phyloP scores from a whole-genome alignment of 2,329 filamentous ascomycete genomes.

The Akanthomyces uredinophilus region DNA sequence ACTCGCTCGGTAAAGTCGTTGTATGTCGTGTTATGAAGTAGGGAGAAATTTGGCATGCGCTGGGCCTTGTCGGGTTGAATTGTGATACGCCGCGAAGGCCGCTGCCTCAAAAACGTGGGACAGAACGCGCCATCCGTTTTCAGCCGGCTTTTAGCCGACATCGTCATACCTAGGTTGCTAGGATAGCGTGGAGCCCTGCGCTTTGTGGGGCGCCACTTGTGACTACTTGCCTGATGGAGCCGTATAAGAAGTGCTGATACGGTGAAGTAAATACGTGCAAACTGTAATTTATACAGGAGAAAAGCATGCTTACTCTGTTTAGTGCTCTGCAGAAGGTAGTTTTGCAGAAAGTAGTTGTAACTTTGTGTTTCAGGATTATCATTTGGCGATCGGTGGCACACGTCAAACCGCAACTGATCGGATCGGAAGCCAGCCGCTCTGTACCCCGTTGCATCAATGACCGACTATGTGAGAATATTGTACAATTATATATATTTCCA shows the following conservation, averaged over 20 bases:
- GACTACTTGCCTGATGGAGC: constrained; percentile 6
- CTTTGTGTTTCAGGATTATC: background rate
- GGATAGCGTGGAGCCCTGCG: background rate
- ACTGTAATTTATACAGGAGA: constrained; percentile 32
- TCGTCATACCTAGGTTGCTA: background rate
- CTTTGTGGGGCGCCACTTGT: constrained; percentile 3
- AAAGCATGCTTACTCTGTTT: no score
- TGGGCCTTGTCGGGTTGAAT: background rate
- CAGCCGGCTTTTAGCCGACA: constrained; percentile 3
- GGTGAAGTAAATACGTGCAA: background rate
- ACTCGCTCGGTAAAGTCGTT: no score
- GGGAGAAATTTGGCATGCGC: background rate
- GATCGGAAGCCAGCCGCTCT: background rate
- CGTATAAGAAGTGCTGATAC: background rate
- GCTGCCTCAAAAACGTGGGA: no score
- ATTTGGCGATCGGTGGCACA: no score
- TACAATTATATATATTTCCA: background rate
- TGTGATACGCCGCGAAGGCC: background rate
- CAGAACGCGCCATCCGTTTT: background rate
- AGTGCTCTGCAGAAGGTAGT: background rate
- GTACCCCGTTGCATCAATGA: background rate
- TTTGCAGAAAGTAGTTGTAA: background rate
- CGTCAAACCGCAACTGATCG: background rate
- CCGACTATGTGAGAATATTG: background rate
- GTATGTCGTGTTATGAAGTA: background rate